Base-by-base conservation (phyloP, 345 rosid species). In the Eucalyptus marginata region DNA sequence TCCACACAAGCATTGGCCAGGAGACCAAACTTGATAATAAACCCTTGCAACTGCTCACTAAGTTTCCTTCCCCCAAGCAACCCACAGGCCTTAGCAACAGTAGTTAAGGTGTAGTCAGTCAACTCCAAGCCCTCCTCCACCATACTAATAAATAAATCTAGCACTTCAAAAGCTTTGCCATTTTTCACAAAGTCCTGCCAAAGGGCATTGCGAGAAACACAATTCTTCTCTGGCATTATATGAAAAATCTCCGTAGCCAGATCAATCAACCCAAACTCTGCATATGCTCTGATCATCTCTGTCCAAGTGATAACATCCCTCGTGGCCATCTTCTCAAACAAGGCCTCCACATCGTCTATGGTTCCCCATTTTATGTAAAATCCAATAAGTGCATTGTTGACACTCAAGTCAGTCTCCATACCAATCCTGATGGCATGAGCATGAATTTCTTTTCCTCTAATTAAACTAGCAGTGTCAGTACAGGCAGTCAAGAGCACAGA, bases 11-110 rank as follows among this genome's bases (percentile, higher is more conserved):
- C 91, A 92, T 95, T 96, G 49, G 92, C 93, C 90, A 87, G 89
- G 58, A 81, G 92, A 91, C 98, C 97, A 86, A 93, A 94, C 95
- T 96, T 97, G 6, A 91, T 49, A 90, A 93, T 86, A 89, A 96
- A 94, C 51, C 95, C 99, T 40, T 96, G 99, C 88, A 97, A 87
- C 92, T 97, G 99, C 88, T 93, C 93, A 66, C 99, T 94, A 56
- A 92, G 85, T 89, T 91, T 93, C 49, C 51, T 87, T 43, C 90
- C 88, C 86, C 80, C 86, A 85, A 94, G 91, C 91, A 95, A 90
- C 47, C 97, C 96, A 92, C 98, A 95, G 52, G 98, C 99, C 47
- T 89, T 94, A 54, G 93, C 89, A 43, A 93, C 92, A 31, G 96
- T 95, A 31, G 94, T 95, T 92, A 96, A 91, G 90, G 95, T 93